Conservation (phyloP, 257 asterid species). For the Solanum chilense region DNA sequence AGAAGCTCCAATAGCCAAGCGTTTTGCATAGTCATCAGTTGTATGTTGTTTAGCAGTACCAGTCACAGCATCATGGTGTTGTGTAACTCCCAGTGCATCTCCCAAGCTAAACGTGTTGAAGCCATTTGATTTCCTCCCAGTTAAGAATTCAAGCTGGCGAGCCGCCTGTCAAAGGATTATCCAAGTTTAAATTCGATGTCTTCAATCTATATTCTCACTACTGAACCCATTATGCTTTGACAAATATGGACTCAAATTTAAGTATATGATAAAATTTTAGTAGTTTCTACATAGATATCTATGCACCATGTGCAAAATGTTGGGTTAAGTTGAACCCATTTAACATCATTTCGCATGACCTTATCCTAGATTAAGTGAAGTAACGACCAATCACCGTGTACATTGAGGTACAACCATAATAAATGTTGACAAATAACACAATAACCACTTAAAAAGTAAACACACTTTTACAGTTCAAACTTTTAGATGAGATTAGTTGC, state of each 20-base stretch:
- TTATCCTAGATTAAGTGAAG: background rate
- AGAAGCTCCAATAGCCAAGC: constrained; percentile 67
- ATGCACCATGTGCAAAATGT: background rate
- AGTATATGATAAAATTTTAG: background rate
- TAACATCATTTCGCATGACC: background rate
- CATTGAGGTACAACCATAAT: background rate
- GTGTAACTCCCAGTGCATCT: constrained; percentile 70
- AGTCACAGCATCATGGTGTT: constrained; percentile 78
- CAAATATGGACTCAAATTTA: background rate
- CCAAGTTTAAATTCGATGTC: background rate
- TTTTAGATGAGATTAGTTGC: background rate
- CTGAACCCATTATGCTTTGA: background rate
- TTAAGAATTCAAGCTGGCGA: constrained; percentile 73
- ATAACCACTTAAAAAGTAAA: background rate
- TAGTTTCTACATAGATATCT: background rate
- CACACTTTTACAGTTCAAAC: background rate
- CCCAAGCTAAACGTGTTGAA: constrained; percentile 50
- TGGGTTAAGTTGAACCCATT: background rate
- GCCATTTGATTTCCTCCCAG: constrained; percentile 38
- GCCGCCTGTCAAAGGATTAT: constrained; percentile 38
- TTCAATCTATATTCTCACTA: background rate
- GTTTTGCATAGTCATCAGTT: constrained; percentile 81
- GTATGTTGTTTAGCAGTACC: constrained; percentile 91
- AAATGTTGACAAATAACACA: background rate
- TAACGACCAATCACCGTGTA: background rate